Evolutionary conservation across 345 rosid genomes (phyloP), one percentile per base, ranked within the genome.

Genomic region (Clarkia xantiana): DNA sequence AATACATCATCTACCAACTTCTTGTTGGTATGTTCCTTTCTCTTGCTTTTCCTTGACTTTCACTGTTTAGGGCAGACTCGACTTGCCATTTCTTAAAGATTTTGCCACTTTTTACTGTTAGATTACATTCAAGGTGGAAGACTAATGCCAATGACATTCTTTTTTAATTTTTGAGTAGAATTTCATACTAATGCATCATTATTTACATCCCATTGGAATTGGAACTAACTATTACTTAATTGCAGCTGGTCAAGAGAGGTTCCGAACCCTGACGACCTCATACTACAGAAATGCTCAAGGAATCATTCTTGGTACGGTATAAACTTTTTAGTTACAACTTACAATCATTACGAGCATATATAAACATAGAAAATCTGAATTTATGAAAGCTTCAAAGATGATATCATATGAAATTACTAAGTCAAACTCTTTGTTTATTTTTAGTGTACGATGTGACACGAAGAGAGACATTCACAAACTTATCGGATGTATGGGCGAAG

Each of bases 161-260:
- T 52, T 72, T 65, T n/a, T n/a, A n/a, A n/a, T n/a, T n/a, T n/a
- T n/a, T n/a, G n/a, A n/a, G n/a, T n/a, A n/a, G n/a, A n/a, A n/a
- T n/a, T n/a, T n/a, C n/a, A n/a, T n/a, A n/a, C n/a, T n/a, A n/a
- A n/a, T n/a, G n/a, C n/a, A n/a, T n/a, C n/a, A n/a, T n/a, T n/a
- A n/a, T n/a, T n/a, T n/a, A n/a, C n/a, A n/a, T n/a, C n/a, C n/a
- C n/a, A n/a, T n/a, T n/a, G n/a, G n/a, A n/a, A n/a, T n/a, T n/a
- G n/a, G n/a, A n/a, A n/a, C n/a, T n/a, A n/a, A n/a, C n/a, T n/a
- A n/a, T n/a, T n/a, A n/a, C n/a, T n/a, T n/a, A n/a, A n/a, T n/a
- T 75, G 81, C 78, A 90, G 97, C 97, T 71, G 97, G 97, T 62
- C 95, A 90, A 59, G 97, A 90, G 67, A 77, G 85, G 61, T 90